Conservation (phyloP, 768 basidiomycete species). For the Suillus fuscotomentosus region DNA sequence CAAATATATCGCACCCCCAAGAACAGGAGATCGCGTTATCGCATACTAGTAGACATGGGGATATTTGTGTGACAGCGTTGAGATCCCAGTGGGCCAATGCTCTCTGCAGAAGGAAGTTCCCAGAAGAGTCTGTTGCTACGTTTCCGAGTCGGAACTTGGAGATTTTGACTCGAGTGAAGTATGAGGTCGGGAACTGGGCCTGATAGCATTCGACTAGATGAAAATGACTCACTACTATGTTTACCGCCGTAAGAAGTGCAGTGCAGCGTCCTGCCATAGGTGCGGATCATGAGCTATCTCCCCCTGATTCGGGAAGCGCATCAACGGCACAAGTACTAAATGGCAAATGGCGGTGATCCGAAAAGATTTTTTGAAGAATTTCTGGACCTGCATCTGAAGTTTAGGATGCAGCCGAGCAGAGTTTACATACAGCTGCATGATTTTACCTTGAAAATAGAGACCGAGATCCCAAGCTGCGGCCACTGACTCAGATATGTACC, state of each 20-base stretch:
- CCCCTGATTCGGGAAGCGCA: not conserved
- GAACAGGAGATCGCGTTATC: not conserved
- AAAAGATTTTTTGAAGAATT: not conserved
- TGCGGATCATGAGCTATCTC: not conserved
- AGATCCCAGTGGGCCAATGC: not conserved
- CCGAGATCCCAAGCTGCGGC: not conserved
- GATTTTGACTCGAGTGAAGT: not conserved
- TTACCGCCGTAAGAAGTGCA: not conserved
- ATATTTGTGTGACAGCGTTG: not conserved
- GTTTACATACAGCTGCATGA: slow-evolving; percentile 2
- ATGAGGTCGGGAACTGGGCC: not conserved
- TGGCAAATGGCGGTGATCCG: not conserved
- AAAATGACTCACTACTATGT: not conserved
- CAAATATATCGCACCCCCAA: not conserved
- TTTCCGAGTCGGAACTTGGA: not conserved
- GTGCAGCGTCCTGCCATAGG: not conserved
- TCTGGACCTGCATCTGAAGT: not conserved
- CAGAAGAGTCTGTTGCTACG: not conserved
- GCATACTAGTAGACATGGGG: not conserved
- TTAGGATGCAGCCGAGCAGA: slow-evolving; percentile 3
- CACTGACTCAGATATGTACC: not conserved
- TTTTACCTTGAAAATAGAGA: not conserved
- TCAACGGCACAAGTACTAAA: not conserved
- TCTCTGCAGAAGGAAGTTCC: not conserved
- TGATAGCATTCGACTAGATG: not conserved